Evolutionary conservation across 495 filamentous ascomycete species (phyloP), one percentile per base, ranked within the genome.

Genomic region (Penicillium ochrochloron): DNA sequence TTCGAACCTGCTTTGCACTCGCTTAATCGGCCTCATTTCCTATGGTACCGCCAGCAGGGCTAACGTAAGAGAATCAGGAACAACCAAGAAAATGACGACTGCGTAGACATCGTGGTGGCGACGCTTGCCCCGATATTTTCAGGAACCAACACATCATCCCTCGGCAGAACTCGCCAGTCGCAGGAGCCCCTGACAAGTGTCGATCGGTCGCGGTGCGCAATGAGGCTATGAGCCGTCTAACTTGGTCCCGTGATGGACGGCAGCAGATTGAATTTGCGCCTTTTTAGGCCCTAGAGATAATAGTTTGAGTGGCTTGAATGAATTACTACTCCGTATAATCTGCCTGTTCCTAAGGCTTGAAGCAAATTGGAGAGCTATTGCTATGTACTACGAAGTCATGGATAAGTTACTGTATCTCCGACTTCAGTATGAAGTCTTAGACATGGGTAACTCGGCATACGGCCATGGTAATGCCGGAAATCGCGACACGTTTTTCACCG

Each of bases 131-230:
- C 19, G 50, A 59, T 59, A 29, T 31, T 59, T 55, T 37, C 62
- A 65, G 66, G 66, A 66, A 69, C 66, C 59, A 56, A 34, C 31
- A 19, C 31, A 59, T 61, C 41, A 51, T 65, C 66, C 61, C 59
- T 66, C 64, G 67, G 67, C 61, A 67, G 57, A 66, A 59, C 60
- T n/a, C 23, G 37, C 65, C 66, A 67, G 61, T 67, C 62, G 42
- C 31, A 23, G 29, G 14, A 61, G 31, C 63, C 62, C 70, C 60
- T 72, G 67, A 60, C 60, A 44, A 66, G 54, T 66, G 70, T 66
- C 63, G 70, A 71, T 72, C 70, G 52, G 64, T 52, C 44, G 51
- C 57, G 50, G 54, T 48, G 39, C 29, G 55, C 55, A 61, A 54
- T 62, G 27, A 34, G 55, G 55, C 55, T 58, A 48, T 62, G 27